A percentile compares a stretch with the other conserved stretches of the same genome.
phyloP scores from a whole-genome alignment of 2,329 filamentous ascomycete genomes.

The Thermoascus crustaceus region DNA sequence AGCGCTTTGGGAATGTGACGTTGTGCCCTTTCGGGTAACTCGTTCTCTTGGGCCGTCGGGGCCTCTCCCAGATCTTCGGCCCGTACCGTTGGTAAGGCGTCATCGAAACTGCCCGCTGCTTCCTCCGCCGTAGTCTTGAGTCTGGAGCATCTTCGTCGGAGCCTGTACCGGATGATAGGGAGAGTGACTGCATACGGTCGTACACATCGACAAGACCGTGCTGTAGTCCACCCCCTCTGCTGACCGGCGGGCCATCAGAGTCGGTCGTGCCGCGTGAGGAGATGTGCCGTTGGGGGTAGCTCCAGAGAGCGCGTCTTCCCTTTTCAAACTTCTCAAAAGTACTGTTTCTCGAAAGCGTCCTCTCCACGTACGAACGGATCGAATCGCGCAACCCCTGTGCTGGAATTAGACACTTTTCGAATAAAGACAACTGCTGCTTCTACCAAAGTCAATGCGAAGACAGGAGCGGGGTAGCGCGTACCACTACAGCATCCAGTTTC shows the following conservation, averaged over 20 bases:
- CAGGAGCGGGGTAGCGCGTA: too few species aligned
- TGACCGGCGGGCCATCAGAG: not conserved
- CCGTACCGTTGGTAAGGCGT: too few species aligned
- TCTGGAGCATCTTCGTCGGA: not conserved
- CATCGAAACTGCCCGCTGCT: too few species aligned
- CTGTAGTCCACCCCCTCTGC: not conserved
- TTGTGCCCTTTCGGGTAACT: too few species aligned
- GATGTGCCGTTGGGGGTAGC: not conserved
- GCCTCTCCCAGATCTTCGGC: too few species aligned
- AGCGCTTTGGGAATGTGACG: too few species aligned
- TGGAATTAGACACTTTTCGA: slow-evolving; percentile 15
- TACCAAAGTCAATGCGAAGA: slow-evolving; percentile 12
- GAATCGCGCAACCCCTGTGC: slow-evolving; percentile 24
- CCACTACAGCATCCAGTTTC: too few species aligned
- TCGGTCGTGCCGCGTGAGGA: not conserved
- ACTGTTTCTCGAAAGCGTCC: slow-evolving; percentile 15
- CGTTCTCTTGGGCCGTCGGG: too few species aligned
- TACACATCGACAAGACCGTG: not conserved
- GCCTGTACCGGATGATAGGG: not conserved
- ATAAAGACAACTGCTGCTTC: slow-evolving; percentile 16
- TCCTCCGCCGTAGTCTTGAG: too few species aligned
- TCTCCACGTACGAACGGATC: slow-evolving; percentile 28
- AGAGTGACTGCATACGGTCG: not conserved
- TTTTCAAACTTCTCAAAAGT: not conserved
- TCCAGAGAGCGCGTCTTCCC: not conserved